phyloP scores from a whole-genome alignment of 305 asterid species.

The Withania somnifera region DNA sequence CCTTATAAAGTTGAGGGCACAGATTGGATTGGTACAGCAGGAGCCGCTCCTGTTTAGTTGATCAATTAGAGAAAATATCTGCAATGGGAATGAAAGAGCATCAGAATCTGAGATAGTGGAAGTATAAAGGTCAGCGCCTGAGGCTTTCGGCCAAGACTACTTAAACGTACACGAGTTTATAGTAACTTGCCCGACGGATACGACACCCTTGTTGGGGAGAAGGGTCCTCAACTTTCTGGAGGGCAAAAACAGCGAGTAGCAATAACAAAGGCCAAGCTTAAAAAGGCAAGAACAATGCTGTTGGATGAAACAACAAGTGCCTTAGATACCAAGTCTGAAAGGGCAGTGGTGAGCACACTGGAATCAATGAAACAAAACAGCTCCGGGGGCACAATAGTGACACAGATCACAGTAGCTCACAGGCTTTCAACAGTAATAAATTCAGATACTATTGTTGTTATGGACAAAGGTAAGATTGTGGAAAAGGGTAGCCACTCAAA shows the following conservation, averaged over 20 bases:
- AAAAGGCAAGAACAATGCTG: conserved; percentile 57
- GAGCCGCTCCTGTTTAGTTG: conserved; percentile 71
- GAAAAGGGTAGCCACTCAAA: conserved; percentile 49
- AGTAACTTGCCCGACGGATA: conserved; percentile 64
- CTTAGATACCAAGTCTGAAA: conserved; percentile 70
- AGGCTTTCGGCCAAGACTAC: too few relatives aligned
- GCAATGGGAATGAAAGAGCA: conserved; percentile 57
- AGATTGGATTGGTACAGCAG: conserved; percentile 70
- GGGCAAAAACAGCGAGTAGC: conserved; percentile 80
- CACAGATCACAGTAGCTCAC: conserved; percentile 58
- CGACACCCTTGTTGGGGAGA: conserved; percentile 58
- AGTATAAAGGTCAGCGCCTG: conserved; percentile 54
- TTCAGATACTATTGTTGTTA: conserved; percentile 46
- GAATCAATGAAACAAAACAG: conserved; percentile 31
- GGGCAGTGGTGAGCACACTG: conserved; percentile 45
- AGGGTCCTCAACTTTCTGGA: conserved; percentile 78
- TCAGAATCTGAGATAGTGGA: conserved; percentile 58
- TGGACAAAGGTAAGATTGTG: conserved; percentile 62
- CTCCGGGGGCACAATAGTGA: conserved; percentile 17
- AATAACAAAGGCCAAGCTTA: conserved; percentile 56
- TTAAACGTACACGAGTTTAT: conserved; percentile 58
- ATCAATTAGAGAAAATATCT: conserved; percentile 61
- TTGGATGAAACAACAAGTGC: conserved; percentile 89
- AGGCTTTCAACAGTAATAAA: conserved; percentile 62
- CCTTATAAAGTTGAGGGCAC: conserved; percentile 38